phyloP scores from a whole-genome alignment of 495 filamentous ascomycete genomes.

The Aspergillus leporis region DNA sequence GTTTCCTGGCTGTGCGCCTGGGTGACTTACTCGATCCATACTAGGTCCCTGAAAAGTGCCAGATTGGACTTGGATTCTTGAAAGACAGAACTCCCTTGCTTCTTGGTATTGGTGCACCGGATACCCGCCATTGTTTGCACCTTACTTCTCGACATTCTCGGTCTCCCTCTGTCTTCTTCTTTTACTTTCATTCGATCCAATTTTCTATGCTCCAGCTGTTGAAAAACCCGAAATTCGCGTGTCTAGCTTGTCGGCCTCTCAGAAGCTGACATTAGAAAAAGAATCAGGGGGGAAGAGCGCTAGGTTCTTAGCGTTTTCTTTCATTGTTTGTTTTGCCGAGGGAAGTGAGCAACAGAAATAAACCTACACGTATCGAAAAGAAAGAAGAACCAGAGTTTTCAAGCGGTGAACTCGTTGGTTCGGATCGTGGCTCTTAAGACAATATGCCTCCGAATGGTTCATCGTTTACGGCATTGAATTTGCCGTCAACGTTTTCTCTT shows the following conservation, averaged over 20 bases:
- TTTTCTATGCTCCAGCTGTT: background rate
- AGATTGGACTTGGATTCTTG: constrained; percentile 9
- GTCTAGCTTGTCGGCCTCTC: background rate
- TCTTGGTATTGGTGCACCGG: constrained; percentile 7
- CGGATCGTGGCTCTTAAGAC: background rate
- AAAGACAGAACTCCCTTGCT: constrained; percentile 16
- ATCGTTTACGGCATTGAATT: constrained; percentile 54
- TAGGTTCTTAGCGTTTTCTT: background rate
- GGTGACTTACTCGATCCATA: constrained; percentile 5
- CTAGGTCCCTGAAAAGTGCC: background rate
- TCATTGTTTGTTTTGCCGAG: background rate
- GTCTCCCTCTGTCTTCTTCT: constrained; percentile 12
- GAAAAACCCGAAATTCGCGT: background rate
- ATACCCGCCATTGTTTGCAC: constrained; percentile 7
- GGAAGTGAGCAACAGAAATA: background rate
- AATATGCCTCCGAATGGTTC: constrained; percentile 53
- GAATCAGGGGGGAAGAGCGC: background rate
- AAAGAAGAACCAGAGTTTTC: constrained; percentile 6
- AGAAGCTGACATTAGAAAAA: background rate
- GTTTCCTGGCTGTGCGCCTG: background rate
- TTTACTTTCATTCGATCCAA: constrained; percentile 4
- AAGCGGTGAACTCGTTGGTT: background rate
- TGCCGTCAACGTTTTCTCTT: constrained; percentile 44
- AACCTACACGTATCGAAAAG: constrained; percentile 6
- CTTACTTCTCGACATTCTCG: constrained; percentile 9